Percentiles rank a stretch among this genome's conserved stretches.
These are phyloP conservation scores for Colletotrichum tofieldiae DNA, from an alignment of 2,329 filamentous ascomycete species.

Conservation along the genomic window DNA sequence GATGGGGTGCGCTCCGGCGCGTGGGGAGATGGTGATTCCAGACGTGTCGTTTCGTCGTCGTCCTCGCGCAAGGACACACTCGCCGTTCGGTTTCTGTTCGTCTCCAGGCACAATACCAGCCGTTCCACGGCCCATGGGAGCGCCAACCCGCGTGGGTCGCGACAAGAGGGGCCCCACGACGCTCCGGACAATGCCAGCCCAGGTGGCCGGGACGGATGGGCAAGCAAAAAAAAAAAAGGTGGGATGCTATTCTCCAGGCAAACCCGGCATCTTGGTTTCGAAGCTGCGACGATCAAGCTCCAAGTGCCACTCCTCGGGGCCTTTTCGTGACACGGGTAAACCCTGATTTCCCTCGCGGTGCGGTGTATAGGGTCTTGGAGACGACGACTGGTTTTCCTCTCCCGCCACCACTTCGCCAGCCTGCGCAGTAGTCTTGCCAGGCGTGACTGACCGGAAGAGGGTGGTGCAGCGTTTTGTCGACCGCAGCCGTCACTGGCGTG, in stretches of 20 bases:
- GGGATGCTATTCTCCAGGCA: slow-evolving; percentile 31
- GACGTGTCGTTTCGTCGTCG: slow-evolving; percentile 29
- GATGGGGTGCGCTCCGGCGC: slow-evolving; percentile 4
- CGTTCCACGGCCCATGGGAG: slow-evolving; percentile 9
- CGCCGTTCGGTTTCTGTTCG: not conserved
- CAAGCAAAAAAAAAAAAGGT: not conserved
- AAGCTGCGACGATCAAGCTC: slow-evolving; percentile 8
- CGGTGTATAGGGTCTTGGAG: slow-evolving; percentile 40
- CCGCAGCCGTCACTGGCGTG: slow-evolving; percentile 8
- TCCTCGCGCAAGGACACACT: slow-evolving; percentile 15
- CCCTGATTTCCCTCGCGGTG: slow-evolving; percentile 35
- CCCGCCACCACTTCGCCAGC: not conserved
- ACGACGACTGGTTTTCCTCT: slow-evolving; percentile 4
- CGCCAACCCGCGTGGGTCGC: slow-evolving; percentile 38
- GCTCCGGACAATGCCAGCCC: slow-evolving; percentile 26
- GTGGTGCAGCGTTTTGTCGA: slow-evolving; percentile 8
- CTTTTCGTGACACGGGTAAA: slow-evolving; percentile 20
- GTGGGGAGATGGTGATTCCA: slow-evolving; percentile 23
- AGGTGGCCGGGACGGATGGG: slow-evolving; percentile 31
- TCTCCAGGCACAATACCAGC: slow-evolving; percentile 11
- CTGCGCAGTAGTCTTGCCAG: not conserved
- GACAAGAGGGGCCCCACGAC: slow-evolving; percentile 29
- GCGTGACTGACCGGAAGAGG: slow-evolving; percentile 4
- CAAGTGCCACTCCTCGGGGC: not conserved
- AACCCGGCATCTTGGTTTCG: slow-evolving; percentile 27